Base-by-base conservation (phyloP, 306 rosid species). In the Ormosia semicastrata region DNA sequence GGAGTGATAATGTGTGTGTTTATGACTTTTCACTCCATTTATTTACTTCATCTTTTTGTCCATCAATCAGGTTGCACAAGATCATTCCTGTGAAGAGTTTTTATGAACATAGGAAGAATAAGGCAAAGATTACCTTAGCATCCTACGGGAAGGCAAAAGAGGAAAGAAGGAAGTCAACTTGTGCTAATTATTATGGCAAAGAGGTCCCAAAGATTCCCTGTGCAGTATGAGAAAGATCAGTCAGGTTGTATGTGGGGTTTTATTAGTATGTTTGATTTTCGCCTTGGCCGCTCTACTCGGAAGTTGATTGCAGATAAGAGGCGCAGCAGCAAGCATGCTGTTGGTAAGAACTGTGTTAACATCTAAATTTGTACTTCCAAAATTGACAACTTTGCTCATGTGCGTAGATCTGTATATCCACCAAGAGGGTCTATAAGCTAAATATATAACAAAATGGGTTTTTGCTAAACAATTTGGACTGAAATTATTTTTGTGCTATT, bases 241-340 rank as follows among this genome's bases (percentile, higher is more conserved):
- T 89, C 91, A 2, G 98, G 99, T 47, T 96, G 99, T 73, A 96
- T 96, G 94, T 94, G 97, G 98, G 97, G 99, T n/a, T 91, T 96
- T 80, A 96, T 96, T 43, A 92, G 93, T 72, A 91, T 96, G 75
- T 87, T 96, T 73, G 98, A 96, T 88, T 93, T 96, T 78, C 97
- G 99, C 85, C 94, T 88, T 18, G 97, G 97, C 49, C 97, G 91
- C 50, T 34, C 88, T 67, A 75, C 88, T 75, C 84, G 88, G 82
- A 96, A 94, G 90, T 52, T 92, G 89, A 86, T 96, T 76, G 85
- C 95, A 1, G 97, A 94, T 79, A 93, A 62, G 87, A 96, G 90
- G 73, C 90, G 83, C 70, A 87, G 89, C 75, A 86, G 84, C 84
- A 95, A 77, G 86, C 90, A 87, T 34, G 79, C 83, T 63, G 66